Evolutionary conservation across 768 basidiomycete genomes (phyloP).

Genomic region (Boletus barrowsii): DNA sequence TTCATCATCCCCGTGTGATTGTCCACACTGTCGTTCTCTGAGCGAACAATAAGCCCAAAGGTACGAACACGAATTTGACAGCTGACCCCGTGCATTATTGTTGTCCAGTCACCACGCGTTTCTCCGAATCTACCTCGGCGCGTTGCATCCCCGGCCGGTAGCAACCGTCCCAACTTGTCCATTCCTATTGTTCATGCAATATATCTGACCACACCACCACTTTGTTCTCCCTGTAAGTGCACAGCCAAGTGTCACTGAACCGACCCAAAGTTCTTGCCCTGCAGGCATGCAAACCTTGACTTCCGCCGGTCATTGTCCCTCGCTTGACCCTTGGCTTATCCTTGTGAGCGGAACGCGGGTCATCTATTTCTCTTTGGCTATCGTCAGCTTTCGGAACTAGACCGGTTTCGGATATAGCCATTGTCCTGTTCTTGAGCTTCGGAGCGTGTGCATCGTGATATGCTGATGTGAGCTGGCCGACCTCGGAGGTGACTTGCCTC

Average conservation of each 20-base stretch:
- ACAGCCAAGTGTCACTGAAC: neutral
- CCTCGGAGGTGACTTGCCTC: constrained; percentile 7
- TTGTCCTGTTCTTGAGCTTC: constrained; percentile 28
- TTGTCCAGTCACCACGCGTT: constrained; percentile 10
- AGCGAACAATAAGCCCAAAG: constrained; percentile 30
- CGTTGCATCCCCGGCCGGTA: constrained; percentile 4
- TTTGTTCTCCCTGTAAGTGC: constrained; percentile 15
- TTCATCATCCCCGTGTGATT: constrained; percentile 14
- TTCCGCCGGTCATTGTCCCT: constrained; percentile 9
- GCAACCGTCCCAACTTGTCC: constrained; percentile 20
- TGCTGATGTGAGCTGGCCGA: constrained; percentile 18
- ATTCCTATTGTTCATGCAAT: constrained; percentile 26
- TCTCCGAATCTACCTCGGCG: neutral
- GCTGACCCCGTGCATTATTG: constrained; percentile 15
- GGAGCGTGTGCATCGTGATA: constrained; percentile 13
- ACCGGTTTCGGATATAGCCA: constrained; percentile 36
- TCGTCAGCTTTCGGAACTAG: constrained; percentile 29
- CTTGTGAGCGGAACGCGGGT: constrained; percentile 15
- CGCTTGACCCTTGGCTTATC: constrained; percentile 10
- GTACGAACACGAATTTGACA: constrained; percentile 28
- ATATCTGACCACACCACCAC: constrained; percentile 9
- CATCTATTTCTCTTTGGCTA: constrained; percentile 17
- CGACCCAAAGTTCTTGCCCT: neutral
- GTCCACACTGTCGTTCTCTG: constrained; percentile 7
- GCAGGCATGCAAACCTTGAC: constrained; percentile 16